Conservation (phyloP, 1,284 basidiomycete species). For the Fistulina hepatica region DNA sequence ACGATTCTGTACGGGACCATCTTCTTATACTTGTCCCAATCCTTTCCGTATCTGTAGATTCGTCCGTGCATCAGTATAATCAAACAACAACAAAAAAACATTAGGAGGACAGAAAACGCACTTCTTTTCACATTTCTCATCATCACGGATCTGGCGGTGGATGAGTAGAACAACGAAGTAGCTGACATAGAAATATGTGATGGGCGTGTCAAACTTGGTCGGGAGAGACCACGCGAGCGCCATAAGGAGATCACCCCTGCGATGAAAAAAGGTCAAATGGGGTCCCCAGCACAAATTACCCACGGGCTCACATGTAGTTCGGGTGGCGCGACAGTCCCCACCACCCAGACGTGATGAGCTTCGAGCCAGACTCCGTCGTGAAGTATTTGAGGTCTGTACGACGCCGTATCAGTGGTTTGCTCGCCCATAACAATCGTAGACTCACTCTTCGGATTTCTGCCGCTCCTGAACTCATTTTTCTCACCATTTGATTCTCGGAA, state of each 20-base stretch:
- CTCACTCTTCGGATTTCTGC: conserved; percentile 85
- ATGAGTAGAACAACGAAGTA: conserved; percentile 88
- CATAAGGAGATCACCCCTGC: conserved; percentile 81
- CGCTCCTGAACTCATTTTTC: conserved; percentile 94
- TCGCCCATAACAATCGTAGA: conserved; percentile 6
- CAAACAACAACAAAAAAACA: conserved; percentile 4
- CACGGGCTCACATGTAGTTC: conserved; percentile 55
- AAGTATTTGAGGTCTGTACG: conserved; percentile 67
- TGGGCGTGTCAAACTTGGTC: conserved; percentile 82
- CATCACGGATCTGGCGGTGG: conserved; percentile 87
- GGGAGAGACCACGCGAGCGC: conserved; percentile 91
- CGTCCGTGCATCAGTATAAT: conserved; percentile 17
- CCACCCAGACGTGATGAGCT: conserved; percentile 92
- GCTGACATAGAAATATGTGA: conserved; percentile 92
- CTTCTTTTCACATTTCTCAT: conserved; percentile 87
- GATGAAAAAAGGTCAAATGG: conserved; percentile 5
- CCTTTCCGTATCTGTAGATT: conserved; percentile 54
- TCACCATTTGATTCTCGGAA: conserved; percentile 86
- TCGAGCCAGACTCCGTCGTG: conserved; percentile 79
- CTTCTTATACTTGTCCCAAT: conserved; percentile 82
- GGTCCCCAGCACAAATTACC: conserved; percentile 1
- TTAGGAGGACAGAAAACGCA: conserved; percentile 24
- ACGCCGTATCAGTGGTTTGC: conserved; percentile 1
- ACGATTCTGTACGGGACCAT: conserved; percentile 84
- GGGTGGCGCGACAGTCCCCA: conserved; percentile 95